Evolutionary conservation across 2,329 filamentous ascomycete genomes (phyloP), one percentile per base, ranked within the genome.

Genomic region (Septoria petroselini): DNA sequence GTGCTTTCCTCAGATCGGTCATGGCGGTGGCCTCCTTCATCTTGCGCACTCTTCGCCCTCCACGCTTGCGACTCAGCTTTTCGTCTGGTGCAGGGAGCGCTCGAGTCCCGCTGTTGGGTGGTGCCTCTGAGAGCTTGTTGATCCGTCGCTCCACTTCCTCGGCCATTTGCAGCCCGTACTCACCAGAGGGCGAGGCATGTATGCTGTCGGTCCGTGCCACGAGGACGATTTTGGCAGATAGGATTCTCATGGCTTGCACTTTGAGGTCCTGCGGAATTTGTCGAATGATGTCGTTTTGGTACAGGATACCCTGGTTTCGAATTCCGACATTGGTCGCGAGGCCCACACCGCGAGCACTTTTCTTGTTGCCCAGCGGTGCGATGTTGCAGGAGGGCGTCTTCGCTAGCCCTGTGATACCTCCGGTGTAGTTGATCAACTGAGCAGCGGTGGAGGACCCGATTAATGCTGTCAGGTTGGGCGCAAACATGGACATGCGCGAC

Each of bases 1-100:
- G 93, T 3, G 90, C 90, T 70, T 97, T 96, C 58, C 91, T 84
- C 23, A 98, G 76, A 48, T 98, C 93, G 0, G 93, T 98, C 89
- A 96, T 95, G 53, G 93, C 91, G 5, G 88, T 88, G 3, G 91
- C 91, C 70, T 95, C 93, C 78, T 98, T 98, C 53, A 91, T 91
- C 70, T 95, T 95, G 50, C 93, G 78, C 9, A 91, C 93, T 58
- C 90, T 79, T 48, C 91, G 79, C 43, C 93, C 93, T 69, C 93
- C 93, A 58, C 93, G 86, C 70, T 98, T 98, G 27, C 91, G 80
- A 0, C 88, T 84, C 1, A 90, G 93, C 69, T 97, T 98, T 70
- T 98, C 93, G 65, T 97, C 93, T 0, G 93, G 93, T 0, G 88
- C 88, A 1, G 91, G 91, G 0, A 97, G 79, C 1, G 93, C 93